These are phyloP conservation scores for Plantago lanceolata DNA, from an alignment of 305 asterid genomes.

Conservation along the genomic window DNA sequence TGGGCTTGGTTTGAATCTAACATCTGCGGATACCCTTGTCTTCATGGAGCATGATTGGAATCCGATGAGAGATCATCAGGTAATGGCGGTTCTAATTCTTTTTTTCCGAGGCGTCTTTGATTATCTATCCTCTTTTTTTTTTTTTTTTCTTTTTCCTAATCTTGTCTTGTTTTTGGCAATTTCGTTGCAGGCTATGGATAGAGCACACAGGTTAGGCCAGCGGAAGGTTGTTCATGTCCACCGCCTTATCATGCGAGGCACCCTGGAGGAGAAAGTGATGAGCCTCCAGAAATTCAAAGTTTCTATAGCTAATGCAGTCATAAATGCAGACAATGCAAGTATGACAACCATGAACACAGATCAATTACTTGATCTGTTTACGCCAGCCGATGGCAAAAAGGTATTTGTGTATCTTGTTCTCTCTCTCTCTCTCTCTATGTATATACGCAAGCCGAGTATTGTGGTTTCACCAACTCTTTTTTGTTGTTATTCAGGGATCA, in stretches of 20 bases:
- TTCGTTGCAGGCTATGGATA: conserved; percentile 90
- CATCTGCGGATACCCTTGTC: conserved; percentile 99
- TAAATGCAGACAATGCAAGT: conserved; percentile 95
- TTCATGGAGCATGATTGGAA: conserved; percentile 99
- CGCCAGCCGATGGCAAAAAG: conserved; percentile 80
- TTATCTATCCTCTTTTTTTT: neutral
- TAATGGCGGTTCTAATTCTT: conserved; percentile 23
- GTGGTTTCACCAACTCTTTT: neutral
- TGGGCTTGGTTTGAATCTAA: conserved; percentile 96
- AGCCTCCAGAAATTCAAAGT: conserved; percentile 98
- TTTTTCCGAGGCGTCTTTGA: neutral
- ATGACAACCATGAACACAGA: conserved; percentile 96
- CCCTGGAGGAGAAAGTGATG: conserved; percentile 99
- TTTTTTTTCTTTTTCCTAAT: neutral
- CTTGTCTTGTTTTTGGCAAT: conserved; percentile 12
- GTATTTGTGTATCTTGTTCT: conserved; percentile 31
- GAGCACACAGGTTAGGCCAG: conserved; percentile 99
- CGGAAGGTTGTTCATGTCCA: conserved; percentile 91
- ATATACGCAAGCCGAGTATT: neutral
- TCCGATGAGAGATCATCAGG: conserved; percentile 99
- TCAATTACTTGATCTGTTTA: conserved; percentile 91
- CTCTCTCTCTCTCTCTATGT: neutral
- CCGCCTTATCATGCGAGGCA: conserved; percentile 98
- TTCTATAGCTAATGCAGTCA: conserved; percentile 89
- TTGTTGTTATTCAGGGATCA: conserved; percentile 49